Percentiles rank a stretch among this genome's conserved stretches.
phyloP scores from a whole-genome alignment of 208 protist genomes.

The Borovskyia barvae region DNA sequence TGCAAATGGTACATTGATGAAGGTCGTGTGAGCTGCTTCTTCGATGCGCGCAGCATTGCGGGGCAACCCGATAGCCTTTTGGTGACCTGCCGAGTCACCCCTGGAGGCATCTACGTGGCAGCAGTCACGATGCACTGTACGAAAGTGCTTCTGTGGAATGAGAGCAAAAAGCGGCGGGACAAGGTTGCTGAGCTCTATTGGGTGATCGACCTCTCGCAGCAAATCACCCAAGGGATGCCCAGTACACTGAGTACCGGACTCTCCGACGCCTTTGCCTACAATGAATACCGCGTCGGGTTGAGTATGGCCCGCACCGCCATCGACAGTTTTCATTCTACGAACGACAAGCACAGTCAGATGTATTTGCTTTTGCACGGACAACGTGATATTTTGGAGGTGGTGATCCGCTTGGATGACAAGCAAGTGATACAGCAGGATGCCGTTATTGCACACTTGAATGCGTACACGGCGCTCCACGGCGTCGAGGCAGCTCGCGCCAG shows the following conservation, averaged over 20 bases:
- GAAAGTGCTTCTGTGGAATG: slow-evolving; percentile 67
- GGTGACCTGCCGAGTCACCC: slow-evolving; percentile 52
- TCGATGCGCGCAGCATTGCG: slow-evolving; percentile 31
- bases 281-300: slow-evolving; percentile 72
- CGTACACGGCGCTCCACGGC: slow-evolving; percentile 42
- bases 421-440: slow-evolving; percentile 63
- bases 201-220: slow-evolving; percentile 51
- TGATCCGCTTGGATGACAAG: slow-evolving; percentile 74
- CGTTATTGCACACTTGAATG: slow-evolving; percentile 64
- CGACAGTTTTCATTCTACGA: slow-evolving; percentile 36
- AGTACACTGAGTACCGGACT: slow-evolving; percentile 10
- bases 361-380: slow-evolving; percentile 76
- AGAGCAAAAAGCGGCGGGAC: slow-evolving; percentile 70
- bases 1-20: slow-evolving; percentile 86
- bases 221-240: slow-evolving; percentile 24
- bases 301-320: slow-evolving; percentile 67
- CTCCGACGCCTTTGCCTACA: slow-evolving; percentile 54
- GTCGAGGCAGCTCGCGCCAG: slow-evolving; percentile 36
- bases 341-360: slow-evolving; percentile 78
- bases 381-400: slow-evolving; percentile 70
- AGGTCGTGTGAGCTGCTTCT: slow-evolving; percentile 66
- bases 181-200: slow-evolving; percentile 68
- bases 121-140: slow-evolving; percentile 65
- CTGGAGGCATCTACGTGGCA: slow-evolving; percentile 69
- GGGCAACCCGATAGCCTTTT: slow-evolving; percentile 27